A percentile compares a stretch with the other conserved stretches of the same genome.
Evolutionary conservation across 2,329 filamentous ascomycete genomes (phyloP).

Genomic region (Sporothrix protearum): DNA sequence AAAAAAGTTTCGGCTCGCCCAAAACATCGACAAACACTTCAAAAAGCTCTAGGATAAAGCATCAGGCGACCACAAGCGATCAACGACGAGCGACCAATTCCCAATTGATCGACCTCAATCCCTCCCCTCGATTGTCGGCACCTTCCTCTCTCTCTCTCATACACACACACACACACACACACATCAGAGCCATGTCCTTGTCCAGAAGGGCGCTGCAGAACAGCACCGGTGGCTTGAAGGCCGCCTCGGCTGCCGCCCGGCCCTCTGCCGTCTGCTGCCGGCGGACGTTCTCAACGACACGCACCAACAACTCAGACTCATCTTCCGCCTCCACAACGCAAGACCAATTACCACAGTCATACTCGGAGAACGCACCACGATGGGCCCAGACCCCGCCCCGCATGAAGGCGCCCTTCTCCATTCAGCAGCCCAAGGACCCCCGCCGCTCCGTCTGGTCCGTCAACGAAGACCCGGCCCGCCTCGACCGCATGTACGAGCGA

Average conservation of each 20-base stretch:
- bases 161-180: too few relatives aligned
- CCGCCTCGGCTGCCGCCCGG: background rate
- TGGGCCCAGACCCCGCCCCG: conserved; percentile 67
- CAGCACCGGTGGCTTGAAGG: conserved; percentile 25
- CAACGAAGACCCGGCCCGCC: conserved; percentile 68
- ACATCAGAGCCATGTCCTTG: conserved; percentile 18
- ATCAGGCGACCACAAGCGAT: conserved; percentile 7
- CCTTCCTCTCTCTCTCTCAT: too few relatives aligned
- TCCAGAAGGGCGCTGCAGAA: conserved; percentile 34
- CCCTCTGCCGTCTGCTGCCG: conserved; percentile 11
- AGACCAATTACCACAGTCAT: background rate
- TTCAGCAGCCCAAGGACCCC: conserved; percentile 55
- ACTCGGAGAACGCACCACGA: conserved; percentile 45
- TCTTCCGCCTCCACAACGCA: too few relatives aligned
- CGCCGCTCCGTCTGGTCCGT: conserved; percentile 58
- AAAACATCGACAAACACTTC: background rate
- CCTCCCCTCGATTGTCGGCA: background rate
- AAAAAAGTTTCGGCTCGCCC: conserved; percentile 16
- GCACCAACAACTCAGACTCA: background rate
- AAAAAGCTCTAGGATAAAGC: background rate
- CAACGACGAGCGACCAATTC: background rate
- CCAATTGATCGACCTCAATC: background rate
- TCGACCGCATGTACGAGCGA: conserved; percentile 74
- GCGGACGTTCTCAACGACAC: background rate
- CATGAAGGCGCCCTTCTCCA: conserved; percentile 67